Base-by-base conservation (phyloP, 2,329 filamentous ascomycete species). In the Monilinia vaccinii-corymbosi region DNA sequence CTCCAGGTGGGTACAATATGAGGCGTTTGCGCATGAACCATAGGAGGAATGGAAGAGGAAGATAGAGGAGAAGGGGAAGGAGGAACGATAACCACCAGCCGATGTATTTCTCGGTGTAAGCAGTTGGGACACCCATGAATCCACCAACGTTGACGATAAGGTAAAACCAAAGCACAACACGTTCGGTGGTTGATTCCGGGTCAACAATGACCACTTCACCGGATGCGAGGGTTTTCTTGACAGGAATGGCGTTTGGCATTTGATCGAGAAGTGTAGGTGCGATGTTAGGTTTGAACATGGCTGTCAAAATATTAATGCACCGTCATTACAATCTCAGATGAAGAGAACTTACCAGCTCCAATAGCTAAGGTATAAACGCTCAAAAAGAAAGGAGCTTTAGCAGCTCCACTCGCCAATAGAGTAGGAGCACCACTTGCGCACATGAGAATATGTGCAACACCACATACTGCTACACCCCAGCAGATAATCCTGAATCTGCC, bases 271-370 rank as follows among this genome's bases (percentile, higher is more conserved):
- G 79, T 36, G 84, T 74, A 2, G 82, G 81, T 0, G 82, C 81
- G 44, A 88, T 85, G 65, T 87, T 88, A 23, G 84, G 80, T 74
- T 89, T 89, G 78, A 89, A 88, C 64, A 86, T 84, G 60, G 86
- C 86, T 69, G 42, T 74, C 14, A 14, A 14, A 23, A 31, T 14
- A n/a, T 58, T 34, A 38, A 82, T 85, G 88, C 81, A 4, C 83
- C 71, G 80, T 78, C 63, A n/a, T 68, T 73, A 75, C 52, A 87
- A 81, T 49, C 1, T 84, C 79, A 80, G 49, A 78, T 57, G 32
- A 25, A 38, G n/a, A 32, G 14, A 21, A 87, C 64, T 61, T 64
- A 70, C 68, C 68, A 61, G 66, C 66, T 46, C 67, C 68, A 36
- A 70, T 51, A 25, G 68, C 56, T 21, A 70, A 50, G 53, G 68